Percentiles rank a stretch among this genome's conserved stretches.
Evolutionary conservation across 2,329 filamentous ascomycete species (phyloP).

Genomic region (Coniochaeta ligniaria): DNA sequence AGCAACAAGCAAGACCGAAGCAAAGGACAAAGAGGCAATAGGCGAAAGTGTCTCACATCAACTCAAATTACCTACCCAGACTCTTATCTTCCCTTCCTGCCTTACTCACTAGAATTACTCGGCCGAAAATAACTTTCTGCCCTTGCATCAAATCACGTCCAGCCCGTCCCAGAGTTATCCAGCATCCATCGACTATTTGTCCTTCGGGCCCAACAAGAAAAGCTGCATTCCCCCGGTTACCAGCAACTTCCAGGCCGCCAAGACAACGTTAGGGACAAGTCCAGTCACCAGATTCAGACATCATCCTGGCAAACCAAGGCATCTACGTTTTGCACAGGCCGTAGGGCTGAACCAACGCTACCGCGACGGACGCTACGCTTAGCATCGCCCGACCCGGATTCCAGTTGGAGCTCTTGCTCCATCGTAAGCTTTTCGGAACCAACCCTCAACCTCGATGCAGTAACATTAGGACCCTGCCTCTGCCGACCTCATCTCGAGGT

Average conservation of each 20-base stretch:
- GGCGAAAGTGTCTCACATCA: not conserved
- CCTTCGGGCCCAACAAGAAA: not conserved
- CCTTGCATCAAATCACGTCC: not conserved
- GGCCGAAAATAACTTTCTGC: not conserved
- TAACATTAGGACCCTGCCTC: constrained; percentile 26
- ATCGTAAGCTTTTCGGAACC: constrained; percentile 3
- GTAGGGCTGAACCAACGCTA: not conserved
- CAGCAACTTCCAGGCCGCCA: not conserved
- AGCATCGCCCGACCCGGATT: not conserved
- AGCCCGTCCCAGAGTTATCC: not conserved
- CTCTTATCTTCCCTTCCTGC: not conserved
- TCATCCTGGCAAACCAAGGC: not conserved
- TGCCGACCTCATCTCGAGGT: constrained; percentile 34
- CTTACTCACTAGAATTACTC: not conserved
- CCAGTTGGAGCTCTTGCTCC: constrained; percentile 3
- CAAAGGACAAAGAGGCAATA: not conserved
- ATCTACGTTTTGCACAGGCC: not conserved
- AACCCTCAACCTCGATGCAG: constrained; percentile 23
- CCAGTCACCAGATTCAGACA: not conserved
- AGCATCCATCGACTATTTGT: not conserved
- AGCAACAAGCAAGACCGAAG: not conserved
- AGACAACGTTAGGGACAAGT: not conserved
- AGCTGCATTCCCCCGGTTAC: not conserved
- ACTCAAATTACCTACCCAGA: not conserved
- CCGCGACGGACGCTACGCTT: not conserved